Base-by-base conservation (phyloP, 305 asterid genomes). In the Fraxinus sp. region DNA sequence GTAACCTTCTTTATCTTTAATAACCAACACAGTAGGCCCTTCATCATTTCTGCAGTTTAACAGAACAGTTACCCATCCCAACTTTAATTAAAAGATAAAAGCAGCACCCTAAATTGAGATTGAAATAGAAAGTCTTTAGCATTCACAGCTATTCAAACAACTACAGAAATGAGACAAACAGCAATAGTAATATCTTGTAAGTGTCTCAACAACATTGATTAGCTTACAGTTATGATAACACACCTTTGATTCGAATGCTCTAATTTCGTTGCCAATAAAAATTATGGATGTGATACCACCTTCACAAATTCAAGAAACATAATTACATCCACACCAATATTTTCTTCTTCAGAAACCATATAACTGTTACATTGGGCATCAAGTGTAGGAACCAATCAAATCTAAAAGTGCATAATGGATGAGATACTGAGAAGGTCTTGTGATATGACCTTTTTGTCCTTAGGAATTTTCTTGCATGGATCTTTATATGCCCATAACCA, bases 1-100 rank as follows among this genome's bases (percentile, higher is more conserved):
- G 87, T 20, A 86, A 49, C 97, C 98, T 85, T 95, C 95, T 84
- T 79, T 92, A 83, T 96, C 99, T 87, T 90, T 96, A 83, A 96
- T 89, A 82, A 94, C 88, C 90, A 94, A 71, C 79, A 96, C 79
- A 13, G 97, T 89, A 5, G 95, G 93, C 37, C 95, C 98, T 78
- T 84, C 82, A 71, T 71, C 87, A 78, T 88, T 84, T 89, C 98
- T 95, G 97, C 91, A 91, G 87, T 86, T 86, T 75, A 90, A 88
- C 82, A 76, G 22, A 88, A 84, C 79, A 83, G 83, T 90, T 76
- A 89, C 68, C 85, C 71, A 81, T 81, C 55, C 85, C 83, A 86
- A 64, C 84, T 78, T 89, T 66, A 82, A 26, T 46, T 83, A 74
- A 85, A 78, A 80, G 82, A 85, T 77, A 83, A 80, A 80, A 80